phyloP scores from a whole-genome alignment of 1,139 yeast genomes.

The Saccharomyces hybrid region DNA sequence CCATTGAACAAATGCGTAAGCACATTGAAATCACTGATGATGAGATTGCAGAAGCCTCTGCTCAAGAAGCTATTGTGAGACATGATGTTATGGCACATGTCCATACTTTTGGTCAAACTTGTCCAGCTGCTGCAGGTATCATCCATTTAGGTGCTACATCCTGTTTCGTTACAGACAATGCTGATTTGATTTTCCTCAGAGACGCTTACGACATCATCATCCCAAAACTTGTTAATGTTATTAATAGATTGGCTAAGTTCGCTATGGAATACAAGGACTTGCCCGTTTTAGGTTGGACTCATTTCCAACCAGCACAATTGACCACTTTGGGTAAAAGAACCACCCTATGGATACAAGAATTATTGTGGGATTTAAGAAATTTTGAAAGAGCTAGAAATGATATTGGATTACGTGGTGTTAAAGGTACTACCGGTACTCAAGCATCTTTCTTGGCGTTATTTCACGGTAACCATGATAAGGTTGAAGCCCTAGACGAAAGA shows the following conservation, averaged over 20 bases:
- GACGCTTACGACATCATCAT: conserved; percentile 90
- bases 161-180: conserved; percentile 95
- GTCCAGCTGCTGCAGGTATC: conserved; percentile 96
- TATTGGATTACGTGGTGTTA: conserved; percentile 93
- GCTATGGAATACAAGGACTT: conserved; percentile 88
- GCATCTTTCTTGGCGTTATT: conserved; percentile 90
- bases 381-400: conserved; percentile 94
- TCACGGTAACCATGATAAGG: conserved; percentile 95
- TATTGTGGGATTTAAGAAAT: conserved; percentile 96
- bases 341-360: conserved; percentile 94
- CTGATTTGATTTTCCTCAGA: conserved; percentile 90
- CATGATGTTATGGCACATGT: conserved; percentile 99
- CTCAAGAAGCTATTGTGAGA: conserved; percentile 95
- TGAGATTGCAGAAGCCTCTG: conserved; percentile 79
- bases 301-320: conserved; percentile 98
- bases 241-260: conserved; percentile 78
- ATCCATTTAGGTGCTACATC: conserved; percentile 98
- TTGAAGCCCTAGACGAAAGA: conserved; percentile 81
- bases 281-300: conserved; percentile 99
- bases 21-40: conserved; percentile 83
- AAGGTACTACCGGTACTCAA: conserved; percentile 99
- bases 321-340: conserved; percentile 98
- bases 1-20: conserved; percentile 73
- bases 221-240: conserved; percentile 92
- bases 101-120: conserved; percentile 83